Evolutionary conservation across 768 basidiomycete genomes (phyloP).

Genomic region (Auricularia heimuer): DNA sequence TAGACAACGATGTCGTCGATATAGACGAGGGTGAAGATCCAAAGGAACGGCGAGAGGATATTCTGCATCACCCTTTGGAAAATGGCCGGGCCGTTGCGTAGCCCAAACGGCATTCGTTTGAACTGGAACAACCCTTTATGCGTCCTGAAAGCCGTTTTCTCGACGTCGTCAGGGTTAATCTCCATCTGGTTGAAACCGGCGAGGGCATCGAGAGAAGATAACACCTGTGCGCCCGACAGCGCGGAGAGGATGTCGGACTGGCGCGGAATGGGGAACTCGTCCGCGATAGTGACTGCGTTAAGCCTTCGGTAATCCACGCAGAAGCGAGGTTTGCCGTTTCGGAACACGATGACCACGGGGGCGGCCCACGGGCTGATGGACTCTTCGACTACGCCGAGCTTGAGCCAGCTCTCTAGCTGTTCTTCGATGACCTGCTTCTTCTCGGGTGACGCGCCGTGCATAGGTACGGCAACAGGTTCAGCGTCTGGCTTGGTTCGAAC

Average conservation of each 20-base stretch:
- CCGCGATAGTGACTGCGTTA: constrained; percentile 17
- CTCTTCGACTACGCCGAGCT: constrained; percentile 28
- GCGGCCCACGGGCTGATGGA: constrained; percentile 30
- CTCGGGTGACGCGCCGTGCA: too few species aligned
- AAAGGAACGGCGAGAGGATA: too few species aligned
- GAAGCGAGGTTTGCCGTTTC: constrained; percentile 28
- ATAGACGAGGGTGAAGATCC: too few species aligned
- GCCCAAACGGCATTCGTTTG: constrained; percentile 31
- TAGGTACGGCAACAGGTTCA: constrained; percentile 10
- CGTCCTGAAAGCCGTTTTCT: constrained; percentile 29
- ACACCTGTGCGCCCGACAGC: constrained; percentile 20
- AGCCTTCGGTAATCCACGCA: constrained; percentile 6
- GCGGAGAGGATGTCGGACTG: constrained; percentile 21
- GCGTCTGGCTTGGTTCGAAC: constrained; percentile 18
- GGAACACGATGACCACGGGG: constrained; percentile 25
- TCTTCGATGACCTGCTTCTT: constrained; percentile 15
- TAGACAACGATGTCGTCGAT: constrained; percentile 27
- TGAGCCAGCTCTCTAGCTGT: constrained; percentile 24
- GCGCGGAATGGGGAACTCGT: constrained; percentile 23
- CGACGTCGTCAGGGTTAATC: constrained; percentile 18
- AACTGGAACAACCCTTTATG: constrained; percentile 34
- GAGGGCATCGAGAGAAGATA: constrained; percentile 27
- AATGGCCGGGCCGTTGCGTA: constrained; percentile 23
- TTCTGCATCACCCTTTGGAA: constrained; percentile 7
- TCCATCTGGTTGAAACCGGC: constrained; percentile 33